These are phyloP conservation scores for Backusella tuberculispora DNA, from an alignment of 192 early-diverging fungal genomes.

Conservation along the genomic window DNA sequence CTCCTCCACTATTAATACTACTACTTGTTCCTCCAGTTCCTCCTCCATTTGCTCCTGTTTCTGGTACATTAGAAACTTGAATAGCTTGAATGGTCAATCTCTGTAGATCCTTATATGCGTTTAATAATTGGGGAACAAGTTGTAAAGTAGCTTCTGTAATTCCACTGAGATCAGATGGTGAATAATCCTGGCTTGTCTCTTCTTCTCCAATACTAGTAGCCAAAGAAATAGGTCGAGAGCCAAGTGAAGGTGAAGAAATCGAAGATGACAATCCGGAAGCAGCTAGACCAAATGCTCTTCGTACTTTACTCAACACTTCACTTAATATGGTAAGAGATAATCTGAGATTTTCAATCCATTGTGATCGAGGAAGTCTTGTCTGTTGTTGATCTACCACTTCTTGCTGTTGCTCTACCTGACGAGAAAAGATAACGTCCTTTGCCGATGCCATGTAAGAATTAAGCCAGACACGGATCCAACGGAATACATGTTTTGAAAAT, in stretches of 20 bases:
- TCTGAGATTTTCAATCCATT: slow-evolving; percentile 50
- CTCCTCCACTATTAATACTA: background rate
- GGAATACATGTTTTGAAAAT: slow-evolving; percentile 25
- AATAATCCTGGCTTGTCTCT: slow-evolving; percentile 27
- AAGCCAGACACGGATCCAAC: slow-evolving; percentile 38
- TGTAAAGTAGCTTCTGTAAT: slow-evolving; percentile 28
- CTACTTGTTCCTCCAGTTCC: background rate
- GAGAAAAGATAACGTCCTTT: slow-evolving; percentile 41
- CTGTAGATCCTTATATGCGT: slow-evolving; percentile 39
- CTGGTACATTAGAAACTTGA: slow-evolving; percentile 18
- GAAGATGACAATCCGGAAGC: slow-evolving; percentile 27
- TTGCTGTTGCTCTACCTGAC: slow-evolving; percentile 20
- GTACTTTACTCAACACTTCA: slow-evolving; percentile 42
- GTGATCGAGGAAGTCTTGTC: slow-evolving; percentile 32
- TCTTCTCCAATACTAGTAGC: slow-evolving; percentile 22
- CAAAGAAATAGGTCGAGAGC: slow-evolving; percentile 26
- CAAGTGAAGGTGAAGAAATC: slow-evolving; percentile 26
- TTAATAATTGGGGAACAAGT: slow-evolving; percentile 37
- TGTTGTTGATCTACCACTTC: slow-evolving; percentile 21
- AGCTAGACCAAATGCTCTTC: slow-evolving; percentile 31
- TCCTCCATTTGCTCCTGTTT: background rate
- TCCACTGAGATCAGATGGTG: slow-evolving; percentile 13
- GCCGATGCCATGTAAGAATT: slow-evolving; percentile 44
- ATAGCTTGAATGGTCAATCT: slow-evolving; percentile 25
- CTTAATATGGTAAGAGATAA: slow-evolving; percentile 44